These are phyloP conservation scores for Fusarium sp. DNA, from an alignment of 2,329 filamentous ascomycete genomes.

Conservation along the genomic window DNA sequence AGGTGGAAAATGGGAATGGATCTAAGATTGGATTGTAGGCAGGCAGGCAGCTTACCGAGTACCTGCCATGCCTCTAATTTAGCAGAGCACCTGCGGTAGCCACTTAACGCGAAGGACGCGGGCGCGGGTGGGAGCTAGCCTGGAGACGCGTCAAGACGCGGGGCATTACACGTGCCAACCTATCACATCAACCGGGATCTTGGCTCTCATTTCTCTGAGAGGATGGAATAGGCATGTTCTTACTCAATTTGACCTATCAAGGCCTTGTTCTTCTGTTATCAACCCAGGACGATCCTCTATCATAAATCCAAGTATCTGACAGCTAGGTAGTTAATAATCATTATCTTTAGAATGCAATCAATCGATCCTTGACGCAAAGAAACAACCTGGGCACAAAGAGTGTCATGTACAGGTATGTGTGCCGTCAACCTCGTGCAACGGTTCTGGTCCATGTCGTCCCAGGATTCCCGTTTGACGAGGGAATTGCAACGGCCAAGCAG, in stretches of 20 bases:
- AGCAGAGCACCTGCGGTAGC: slow-evolving; percentile 2
- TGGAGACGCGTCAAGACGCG: slow-evolving; percentile 21
- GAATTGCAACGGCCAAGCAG: neutral
- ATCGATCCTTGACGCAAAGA: neutral
- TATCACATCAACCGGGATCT: neutral
- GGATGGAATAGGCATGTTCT: neutral
- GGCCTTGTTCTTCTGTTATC: neutral
- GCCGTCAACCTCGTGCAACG: neutral
- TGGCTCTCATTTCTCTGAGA: neutral
- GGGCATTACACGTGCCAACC: neutral
- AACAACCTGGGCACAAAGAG: slow-evolving; percentile 3
- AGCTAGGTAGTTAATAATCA: neutral
- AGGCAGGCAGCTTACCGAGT: slow-evolving; percentile 25
- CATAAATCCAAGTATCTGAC: slow-evolving; percentile 8
- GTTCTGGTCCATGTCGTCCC: neutral
- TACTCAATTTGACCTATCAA: neutral
- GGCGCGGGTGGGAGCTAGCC: neutral
- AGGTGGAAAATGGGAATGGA: slow-evolving; percentile 20
- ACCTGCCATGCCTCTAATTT: neutral
- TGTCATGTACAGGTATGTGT: neutral
- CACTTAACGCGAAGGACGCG: slow-evolving; percentile 29
- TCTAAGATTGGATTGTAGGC: slow-evolving; percentile 24
- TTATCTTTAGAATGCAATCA: slow-evolving; percentile 3
- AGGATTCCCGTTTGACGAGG: neutral
- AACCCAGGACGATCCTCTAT: slow-evolving; percentile 1